Conservation (phyloP, 129 eudicot species). For the Lactuca sativa region DNA sequence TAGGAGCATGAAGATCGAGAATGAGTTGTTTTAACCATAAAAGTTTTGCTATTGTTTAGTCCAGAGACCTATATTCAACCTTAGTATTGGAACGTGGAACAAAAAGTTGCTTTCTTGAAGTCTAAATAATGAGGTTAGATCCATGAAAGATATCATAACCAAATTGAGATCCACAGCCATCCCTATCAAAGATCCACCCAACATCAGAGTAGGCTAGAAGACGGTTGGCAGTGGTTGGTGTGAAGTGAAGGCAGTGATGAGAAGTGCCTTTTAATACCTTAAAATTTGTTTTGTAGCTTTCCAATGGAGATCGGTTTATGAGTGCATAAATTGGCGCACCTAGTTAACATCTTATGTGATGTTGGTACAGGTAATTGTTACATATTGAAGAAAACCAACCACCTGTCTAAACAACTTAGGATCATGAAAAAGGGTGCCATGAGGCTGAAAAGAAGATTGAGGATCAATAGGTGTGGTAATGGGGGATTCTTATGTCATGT, state of each 20-base stretch:
- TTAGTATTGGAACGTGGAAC: neutral
- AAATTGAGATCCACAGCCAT: neutral
- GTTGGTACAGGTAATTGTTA: neutral
- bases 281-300: neutral
- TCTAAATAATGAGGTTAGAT: neutral
- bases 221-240: neutral
- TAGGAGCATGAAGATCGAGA: neutral
- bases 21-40: neutral
- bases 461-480: no score
- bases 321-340: slow-evolving; percentile 1
- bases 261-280: neutral
- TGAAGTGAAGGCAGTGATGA: neutral
- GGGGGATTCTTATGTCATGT: no score
- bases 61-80: neutral
- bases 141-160: neutral
- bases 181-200: neutral
- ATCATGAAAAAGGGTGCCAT: neutral
- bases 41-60: neutral
- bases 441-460: no score
- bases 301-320: neutral
- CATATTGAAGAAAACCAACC: neutral
- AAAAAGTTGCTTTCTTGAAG: neutral
- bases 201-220: neutral
- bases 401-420: neutral
- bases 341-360: neutral